A percentile compares a stretch with the other conserved stretches of the same genome.
Evolutionary conservation across 2,329 filamentous ascomycete species (phyloP).

Genomic region (Calonectria hawksworthii): DNA sequence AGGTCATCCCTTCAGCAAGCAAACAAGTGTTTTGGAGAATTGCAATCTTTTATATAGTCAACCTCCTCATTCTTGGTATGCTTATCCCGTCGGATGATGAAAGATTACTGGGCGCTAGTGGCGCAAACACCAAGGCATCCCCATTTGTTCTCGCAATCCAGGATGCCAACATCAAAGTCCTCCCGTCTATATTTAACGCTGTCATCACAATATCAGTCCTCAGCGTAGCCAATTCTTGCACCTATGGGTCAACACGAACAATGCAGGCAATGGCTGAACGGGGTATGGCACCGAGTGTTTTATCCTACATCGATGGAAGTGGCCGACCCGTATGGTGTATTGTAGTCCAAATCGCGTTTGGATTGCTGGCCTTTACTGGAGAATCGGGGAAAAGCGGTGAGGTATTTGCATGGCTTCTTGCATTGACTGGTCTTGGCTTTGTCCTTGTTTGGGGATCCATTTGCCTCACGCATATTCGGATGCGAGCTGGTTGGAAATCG

Average conservation of each 20-base stretch:
- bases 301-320: slow-evolving; percentile 65
- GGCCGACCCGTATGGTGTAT: slow-evolving; percentile 63
- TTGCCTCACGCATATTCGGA: slow-evolving; percentile 73
- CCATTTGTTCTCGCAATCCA: slow-evolving; percentile 64
- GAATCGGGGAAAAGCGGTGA: slow-evolving; percentile 58
- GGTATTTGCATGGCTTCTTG: slow-evolving; percentile 74
- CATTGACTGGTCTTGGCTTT: slow-evolving; percentile 71
- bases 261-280: slow-evolving; percentile 66
- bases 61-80: slow-evolving; percentile 60
- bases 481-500: slow-evolving; percentile 69
- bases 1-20: slow-evolving; percentile 80
- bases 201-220: slow-evolving; percentile 66
- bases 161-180: slow-evolving; percentile 60
- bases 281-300: slow-evolving; percentile 64
- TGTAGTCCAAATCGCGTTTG: slow-evolving; percentile 57
- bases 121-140: slow-evolving; percentile 48
- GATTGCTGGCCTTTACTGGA: slow-evolving; percentile 61
- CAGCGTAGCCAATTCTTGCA: slow-evolving; percentile 65
- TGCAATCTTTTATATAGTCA: slow-evolving; percentile 61
- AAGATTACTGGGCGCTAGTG: slow-evolving; percentile 50
- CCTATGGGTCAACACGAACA: slow-evolving; percentile 67
- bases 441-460: slow-evolving; percentile 76
- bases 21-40: slow-evolving; percentile 75
- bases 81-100: slow-evolving; percentile 56
- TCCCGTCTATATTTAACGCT: slow-evolving; percentile 65